Evolutionary conservation across 352 stramenopile genomes (phyloP), one percentile per base, ranked within the genome.

Genomic region (Phytophthora constricta): DNA sequence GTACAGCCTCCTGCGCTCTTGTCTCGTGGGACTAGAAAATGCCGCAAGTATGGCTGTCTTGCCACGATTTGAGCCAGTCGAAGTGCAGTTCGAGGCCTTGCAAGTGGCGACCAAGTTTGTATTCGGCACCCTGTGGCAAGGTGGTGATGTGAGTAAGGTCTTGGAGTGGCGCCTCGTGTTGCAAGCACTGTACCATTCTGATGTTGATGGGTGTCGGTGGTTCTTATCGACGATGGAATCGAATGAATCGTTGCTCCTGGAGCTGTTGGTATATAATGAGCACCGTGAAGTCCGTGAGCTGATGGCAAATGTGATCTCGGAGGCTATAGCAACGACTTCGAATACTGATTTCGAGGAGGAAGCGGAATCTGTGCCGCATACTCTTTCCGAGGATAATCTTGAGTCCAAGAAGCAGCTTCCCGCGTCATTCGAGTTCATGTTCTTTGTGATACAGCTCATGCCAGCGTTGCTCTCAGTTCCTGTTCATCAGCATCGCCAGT

Each of bases 81-180:
- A 93, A 43, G 80, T 79, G 13, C 85, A 88, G 23, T 77, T 91
- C 9, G 71, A 91, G 34, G 89, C 86, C 5, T 71, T 96, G 22
- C 85, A 94, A 67, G 80, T 93, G 22, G 84, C 84, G 5, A 95
- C 86, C 11, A 89, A 87, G 52, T 96, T 96, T 65, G 87, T 95
- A 4, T 96, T 96, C 60, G 89, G 89, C 20, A 96, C 89, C 13
- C 53, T 96, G 23, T 95, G 84, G 87, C 89, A 96, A 68, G 86
- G 76, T n/a, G 83, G 82, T 2, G 76, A 95, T 58, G 73, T 93
- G 4, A 76, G 73, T 16, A 83, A 84, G 19, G 76, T 96, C n/a
- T 63, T 91, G 16, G 82, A 87, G 64, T 96, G 89, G 89, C 84
- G 79, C 47, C 68, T 79, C 0, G 74, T 86, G n/a, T 63, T 96